A percentile compares a stretch with the other conserved stretches of the same genome.
phyloP scores from a whole-genome alignment of 768 basidiomycete species.

The Auricularia cornea region DNA sequence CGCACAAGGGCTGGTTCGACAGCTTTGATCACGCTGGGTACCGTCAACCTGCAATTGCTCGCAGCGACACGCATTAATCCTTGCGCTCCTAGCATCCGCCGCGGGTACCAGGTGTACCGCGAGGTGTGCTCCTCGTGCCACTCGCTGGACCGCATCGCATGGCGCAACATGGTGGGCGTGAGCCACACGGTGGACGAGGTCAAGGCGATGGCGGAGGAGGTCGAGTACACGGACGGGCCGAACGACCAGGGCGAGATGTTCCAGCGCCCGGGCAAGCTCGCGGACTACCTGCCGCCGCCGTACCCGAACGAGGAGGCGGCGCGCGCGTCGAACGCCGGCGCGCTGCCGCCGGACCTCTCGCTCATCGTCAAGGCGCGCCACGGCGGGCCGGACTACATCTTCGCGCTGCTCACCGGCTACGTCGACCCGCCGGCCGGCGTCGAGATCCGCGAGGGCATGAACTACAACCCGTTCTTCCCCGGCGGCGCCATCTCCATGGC shows the following conservation, averaged over 20 bases:
- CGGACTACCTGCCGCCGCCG: conserved; percentile 91
- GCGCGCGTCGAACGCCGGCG: conserved; percentile 86
- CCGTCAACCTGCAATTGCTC: conserved; percentile 10
- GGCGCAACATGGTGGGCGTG: conserved; percentile 98
- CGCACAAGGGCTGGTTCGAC: conserved; percentile 80
- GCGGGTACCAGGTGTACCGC: conserved; percentile 95
- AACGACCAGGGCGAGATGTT: conserved; percentile 97
- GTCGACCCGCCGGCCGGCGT: conserved; percentile 93
- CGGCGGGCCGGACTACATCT: conserved; percentile 96
- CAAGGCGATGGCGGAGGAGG: conserved; percentile 88
- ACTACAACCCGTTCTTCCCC: conserved; percentile 99
- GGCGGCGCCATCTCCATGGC: conserved; percentile 99
- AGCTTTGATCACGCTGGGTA: conserved; percentile 96
- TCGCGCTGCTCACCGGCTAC: conserved; percentile 94
- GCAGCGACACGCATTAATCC: conserved; percentile 9
- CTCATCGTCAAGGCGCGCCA: conserved; percentile 98
- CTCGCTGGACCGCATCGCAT: conserved; percentile 97
- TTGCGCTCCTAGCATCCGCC: conserved; percentile 65
- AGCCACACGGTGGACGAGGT: conserved; percentile 91
- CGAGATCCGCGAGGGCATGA: conserved; percentile 93
- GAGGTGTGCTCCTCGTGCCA: conserved; percentile 99
- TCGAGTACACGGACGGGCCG: conserved; percentile 95
- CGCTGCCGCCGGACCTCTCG: conserved; percentile 93
- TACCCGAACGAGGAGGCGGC: conserved; percentile 99
- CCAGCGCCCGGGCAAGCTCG: conserved; percentile 94